These are phyloP conservation scores for Macrolepiota albuminosa DNA, from an alignment of 768 basidiomycete genomes.

Conservation along the genomic window DNA sequence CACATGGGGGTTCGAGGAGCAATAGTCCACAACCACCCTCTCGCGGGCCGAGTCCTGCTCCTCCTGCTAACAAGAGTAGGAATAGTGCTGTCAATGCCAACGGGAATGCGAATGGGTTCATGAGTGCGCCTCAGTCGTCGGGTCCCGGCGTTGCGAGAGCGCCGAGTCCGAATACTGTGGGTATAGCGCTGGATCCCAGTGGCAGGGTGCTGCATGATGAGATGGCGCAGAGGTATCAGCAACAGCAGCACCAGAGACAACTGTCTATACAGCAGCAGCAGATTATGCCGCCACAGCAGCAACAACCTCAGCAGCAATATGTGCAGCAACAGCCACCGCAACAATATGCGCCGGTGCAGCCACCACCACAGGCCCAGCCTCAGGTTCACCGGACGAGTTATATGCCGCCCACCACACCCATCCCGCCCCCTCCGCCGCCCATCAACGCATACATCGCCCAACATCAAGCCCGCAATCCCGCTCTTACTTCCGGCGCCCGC, in stretches of 20 bases:
- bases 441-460: conserved; percentile 25
- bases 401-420: conserved; percentile 18
- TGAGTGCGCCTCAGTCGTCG: conserved; percentile 30
- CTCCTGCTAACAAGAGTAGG: conserved; percentile 17
- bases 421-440: conserved; percentile 28
- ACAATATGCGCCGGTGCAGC: conserved; percentile 15
- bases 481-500: conserved; percentile 14
- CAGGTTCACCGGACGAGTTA: conserved; percentile 27
- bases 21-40: conserved; percentile 60
- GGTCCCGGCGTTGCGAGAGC: conserved; percentile 39
- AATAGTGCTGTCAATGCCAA: conserved; percentile 6
- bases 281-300: conserved; percentile 18
- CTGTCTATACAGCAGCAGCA: conserved; percentile 17
- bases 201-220: conserved; percentile 80
- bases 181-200: conserved; percentile 75
- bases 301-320: conserved; percentile 20
- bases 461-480: conserved; percentile 24
- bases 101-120: conserved; percentile 28
- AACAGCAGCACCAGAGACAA: conserved; percentile 24
- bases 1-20: conserved; percentile 54
- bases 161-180: conserved; percentile 75
- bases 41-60: conserved; percentile 51
- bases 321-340: conserved; percentile 19
- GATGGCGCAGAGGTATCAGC: conserved; percentile 59
- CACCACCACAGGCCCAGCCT: conserved; percentile 22